Evolutionary conservation across 305 asterid genomes (phyloP).

Genomic region (Fraxinus latifolia): DNA sequence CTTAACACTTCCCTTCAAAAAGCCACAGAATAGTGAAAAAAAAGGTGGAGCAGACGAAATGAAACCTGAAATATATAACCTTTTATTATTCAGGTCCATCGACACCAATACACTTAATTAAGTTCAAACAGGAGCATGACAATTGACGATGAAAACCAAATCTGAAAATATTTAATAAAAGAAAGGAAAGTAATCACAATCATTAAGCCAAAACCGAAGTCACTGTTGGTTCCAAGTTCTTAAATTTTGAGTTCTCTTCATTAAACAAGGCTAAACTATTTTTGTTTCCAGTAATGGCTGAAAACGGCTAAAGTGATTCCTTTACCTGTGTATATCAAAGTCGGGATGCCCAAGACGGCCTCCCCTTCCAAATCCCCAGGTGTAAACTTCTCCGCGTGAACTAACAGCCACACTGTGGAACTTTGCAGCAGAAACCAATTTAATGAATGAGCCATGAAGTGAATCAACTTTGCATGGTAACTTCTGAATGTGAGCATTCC

Average conservation of each 20-base stretch:
- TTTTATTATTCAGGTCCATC: not conserved
- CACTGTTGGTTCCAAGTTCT: not conserved
- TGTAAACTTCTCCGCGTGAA: constrained; percentile 80
- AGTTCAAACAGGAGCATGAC: constrained; percentile 2
- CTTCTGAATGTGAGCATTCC: constrained; percentile 92
- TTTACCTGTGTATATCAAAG: constrained; percentile 91
- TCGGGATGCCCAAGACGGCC: constrained; percentile 99
- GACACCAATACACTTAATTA: not conserved
- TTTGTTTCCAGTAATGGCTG: not conserved
- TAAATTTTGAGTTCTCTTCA: not conserved
- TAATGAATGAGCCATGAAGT: constrained; percentile 67
- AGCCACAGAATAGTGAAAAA: constrained; percentile 10
- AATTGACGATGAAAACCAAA: not conserved
- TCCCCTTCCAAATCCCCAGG: constrained; percentile 99
- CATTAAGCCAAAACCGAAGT: not conserved
- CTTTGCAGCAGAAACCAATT: constrained; percentile 76
- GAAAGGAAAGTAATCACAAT: constrained; percentile 10
- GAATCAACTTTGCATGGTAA: constrained; percentile 96
- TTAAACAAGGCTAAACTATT: not conserved
- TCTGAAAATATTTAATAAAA: not conserved
- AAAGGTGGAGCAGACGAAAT: not conserved
- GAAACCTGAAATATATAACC: not conserved
- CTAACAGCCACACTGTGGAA: constrained; percentile 95
- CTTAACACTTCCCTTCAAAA: not conserved
- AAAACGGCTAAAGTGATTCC: not conserved